These are phyloP conservation scores for Rhizoclosmatium globosum DNA, from an alignment of 192 early-diverging fungal species.

Conservation along the genomic window DNA sequence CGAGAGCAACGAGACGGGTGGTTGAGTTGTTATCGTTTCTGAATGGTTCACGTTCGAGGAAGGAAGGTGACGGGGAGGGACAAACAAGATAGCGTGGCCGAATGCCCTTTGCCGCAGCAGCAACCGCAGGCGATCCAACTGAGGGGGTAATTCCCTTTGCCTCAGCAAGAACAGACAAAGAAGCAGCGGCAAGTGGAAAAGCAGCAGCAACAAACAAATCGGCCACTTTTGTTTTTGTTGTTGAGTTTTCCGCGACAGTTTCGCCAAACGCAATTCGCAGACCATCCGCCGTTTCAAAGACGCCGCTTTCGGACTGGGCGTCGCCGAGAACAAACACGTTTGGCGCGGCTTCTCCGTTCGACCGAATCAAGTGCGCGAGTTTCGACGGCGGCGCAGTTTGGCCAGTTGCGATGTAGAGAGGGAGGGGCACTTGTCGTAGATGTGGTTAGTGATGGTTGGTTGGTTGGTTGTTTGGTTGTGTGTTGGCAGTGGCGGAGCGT, in stretches of 20 bases:
- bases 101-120: slow-evolving; percentile 53
- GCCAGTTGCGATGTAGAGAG: slow-evolving; percentile 81
- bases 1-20: slow-evolving; percentile 88
- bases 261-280: slow-evolving; percentile 70
- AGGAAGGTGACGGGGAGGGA: slow-evolving; percentile 54
- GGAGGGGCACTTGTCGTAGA: slow-evolving; percentile 63
- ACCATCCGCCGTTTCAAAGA: slow-evolving; percentile 65
- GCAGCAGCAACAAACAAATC: neutral
- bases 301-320: slow-evolving; percentile 38
- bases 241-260: neutral
- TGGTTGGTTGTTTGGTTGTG: neutral
- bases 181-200: neutral
- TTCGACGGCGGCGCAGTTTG: slow-evolving; percentile 64
- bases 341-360: slow-evolving; percentile 77
- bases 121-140: slow-evolving; percentile 43
- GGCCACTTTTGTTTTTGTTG: neutral
- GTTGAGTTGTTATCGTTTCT: slow-evolving; percentile 55
- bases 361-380: slow-evolving; percentile 59
- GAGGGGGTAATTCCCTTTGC: slow-evolving; percentile 31
- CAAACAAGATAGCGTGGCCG: slow-evolving; percentile 94
- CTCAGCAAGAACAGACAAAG: neutral
- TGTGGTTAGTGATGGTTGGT: too few species aligned
- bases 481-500: neutral
- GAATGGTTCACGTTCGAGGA: slow-evolving; percentile 90
- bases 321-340: slow-evolving; percentile 76